Conservation (phyloP, 2,329 filamentous ascomycete genomes). For the Sarocladiaceae sp. region DNA sequence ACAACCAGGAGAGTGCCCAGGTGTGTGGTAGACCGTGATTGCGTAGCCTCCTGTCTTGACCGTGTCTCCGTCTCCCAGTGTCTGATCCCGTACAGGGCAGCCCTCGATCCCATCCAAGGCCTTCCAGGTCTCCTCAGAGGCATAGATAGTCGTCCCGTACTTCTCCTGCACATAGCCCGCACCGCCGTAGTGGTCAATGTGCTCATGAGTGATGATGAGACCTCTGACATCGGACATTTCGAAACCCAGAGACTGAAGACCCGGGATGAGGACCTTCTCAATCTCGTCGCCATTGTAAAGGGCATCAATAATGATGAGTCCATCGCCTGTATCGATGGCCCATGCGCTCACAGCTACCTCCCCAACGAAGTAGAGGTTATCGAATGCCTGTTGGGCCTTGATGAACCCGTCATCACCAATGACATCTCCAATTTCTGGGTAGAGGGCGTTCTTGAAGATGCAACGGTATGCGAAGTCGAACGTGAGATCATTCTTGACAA, state of each 20-base stretch:
- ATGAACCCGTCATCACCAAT: conserved; percentile 16
- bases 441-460: conserved; percentile 14
- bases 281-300: conserved; percentile 18
- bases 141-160: conserved; percentile 16
- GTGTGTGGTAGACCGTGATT: conserved; percentile 15
- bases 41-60: conserved; percentile 20
- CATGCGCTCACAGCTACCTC: conserved; percentile 19
- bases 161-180: conserved; percentile 20
- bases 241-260: conserved; percentile 18
- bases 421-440: conserved; percentile 13
- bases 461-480: conserved; percentile 16
- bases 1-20: conserved; percentile 20
- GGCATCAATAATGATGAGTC: conserved; percentile 20
- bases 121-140: conserved; percentile 13
- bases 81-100: conserved; percentile 12
- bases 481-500: conserved; percentile 13
- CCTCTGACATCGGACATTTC: conserved; percentile 22
- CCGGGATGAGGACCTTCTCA: conserved; percentile 15
- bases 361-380: conserved; percentile 20
- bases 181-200: conserved; percentile 23
- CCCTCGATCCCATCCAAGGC: conserved; percentile 11
- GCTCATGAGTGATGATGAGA: conserved; percentile 23
- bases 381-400: conserved; percentile 16
- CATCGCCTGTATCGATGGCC: conserved; percentile 22
- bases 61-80: conserved; percentile 13